Evolutionary conservation across 2,329 filamentous ascomycete genomes (phyloP).

Genomic region (Paraphoma chrysanthemicola): DNA sequence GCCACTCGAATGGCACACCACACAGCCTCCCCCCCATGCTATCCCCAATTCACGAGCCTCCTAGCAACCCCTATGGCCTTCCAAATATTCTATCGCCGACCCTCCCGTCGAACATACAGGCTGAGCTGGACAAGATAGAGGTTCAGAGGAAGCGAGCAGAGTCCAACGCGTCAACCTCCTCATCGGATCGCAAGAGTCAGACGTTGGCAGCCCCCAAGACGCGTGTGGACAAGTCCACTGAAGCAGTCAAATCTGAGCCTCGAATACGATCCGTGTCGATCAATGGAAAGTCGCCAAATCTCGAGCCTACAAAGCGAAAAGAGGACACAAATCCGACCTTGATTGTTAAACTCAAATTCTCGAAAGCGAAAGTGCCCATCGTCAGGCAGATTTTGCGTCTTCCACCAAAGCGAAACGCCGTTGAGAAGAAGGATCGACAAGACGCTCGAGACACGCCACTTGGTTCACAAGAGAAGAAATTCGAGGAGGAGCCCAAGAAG

Average conservation of each 20-base stretch:
- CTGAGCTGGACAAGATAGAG: slow-evolving; percentile 56
- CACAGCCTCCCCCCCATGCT: slow-evolving; percentile 48
- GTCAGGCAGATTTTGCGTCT: slow-evolving; percentile 50
- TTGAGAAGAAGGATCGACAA: slow-evolving; percentile 37
- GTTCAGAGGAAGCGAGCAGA: slow-evolving; percentile 44
- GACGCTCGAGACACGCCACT: slow-evolving; percentile 25
- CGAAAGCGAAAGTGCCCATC: slow-evolving; percentile 56
- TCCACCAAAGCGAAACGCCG: slow-evolving; percentile 30
- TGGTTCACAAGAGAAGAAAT: slow-evolving; percentile 26
- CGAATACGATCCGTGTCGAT: slow-evolving; percentile 34
- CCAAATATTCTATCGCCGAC: slow-evolving; percentile 65
- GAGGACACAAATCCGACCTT: slow-evolving; percentile 33
- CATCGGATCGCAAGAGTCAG: slow-evolving; percentile 40
- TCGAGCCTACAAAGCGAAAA: slow-evolving; percentile 12
- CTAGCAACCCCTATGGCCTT: slow-evolving; percentile 50
- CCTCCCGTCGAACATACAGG: slow-evolving; percentile 62
- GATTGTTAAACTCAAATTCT: slow-evolving; percentile 60
- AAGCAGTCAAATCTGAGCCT: slow-evolving; percentile 26
- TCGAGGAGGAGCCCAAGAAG: slow-evolving; percentile 27
- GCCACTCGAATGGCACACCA: slow-evolving; percentile 39
- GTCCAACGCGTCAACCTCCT: slow-evolving; percentile 44
- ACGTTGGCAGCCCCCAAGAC: slow-evolving; percentile 29
- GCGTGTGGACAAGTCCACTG: slow-evolving; percentile 23
- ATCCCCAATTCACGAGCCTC: slow-evolving; percentile 51
- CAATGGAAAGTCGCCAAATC: slow-evolving; percentile 34